These are phyloP conservation scores for Fusarium tjaetaba DNA, from an alignment of 2,329 filamentous ascomycete genomes.

Conservation along the genomic window DNA sequence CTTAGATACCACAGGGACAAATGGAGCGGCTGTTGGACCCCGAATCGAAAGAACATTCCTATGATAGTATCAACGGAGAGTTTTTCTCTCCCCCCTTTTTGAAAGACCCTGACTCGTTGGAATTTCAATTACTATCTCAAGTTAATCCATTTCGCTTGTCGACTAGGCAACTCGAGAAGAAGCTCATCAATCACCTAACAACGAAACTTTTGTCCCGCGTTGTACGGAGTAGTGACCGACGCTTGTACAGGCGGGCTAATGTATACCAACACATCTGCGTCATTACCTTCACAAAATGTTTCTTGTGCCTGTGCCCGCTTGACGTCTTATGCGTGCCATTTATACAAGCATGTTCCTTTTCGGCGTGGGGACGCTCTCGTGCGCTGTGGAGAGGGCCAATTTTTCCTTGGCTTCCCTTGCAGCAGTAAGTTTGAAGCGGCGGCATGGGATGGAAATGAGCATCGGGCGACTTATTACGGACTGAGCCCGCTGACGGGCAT, in stretches of 20 bases:
- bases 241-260: constrained; percentile 1
- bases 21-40: not conserved
- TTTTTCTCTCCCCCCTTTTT: not conserved
- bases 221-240: not conserved
- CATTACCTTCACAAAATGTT: constrained; percentile 31
- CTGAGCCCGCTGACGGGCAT: constrained; percentile 18
- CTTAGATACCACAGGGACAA: not conserved
- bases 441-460: constrained; percentile 40
- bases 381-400: constrained; percentile 24
- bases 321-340: constrained; percentile 26
- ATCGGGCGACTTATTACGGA: constrained; percentile 16
- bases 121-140: not conserved
- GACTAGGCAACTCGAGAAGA: constrained; percentile 29
- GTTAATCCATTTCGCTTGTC: constrained; percentile 2
- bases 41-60: constrained; percentile 16
- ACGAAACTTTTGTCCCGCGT: not conserved
- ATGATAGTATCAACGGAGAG: constrained; percentile 10
- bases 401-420: constrained; percentile 39
- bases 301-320: constrained; percentile 27
- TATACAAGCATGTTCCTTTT: constrained; percentile 19
- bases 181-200: not conserved
- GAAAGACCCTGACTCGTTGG: constrained; percentile 9
- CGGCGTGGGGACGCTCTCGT: constrained; percentile 20
- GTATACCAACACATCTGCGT: constrained; percentile 26
- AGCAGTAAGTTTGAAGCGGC: constrained; percentile 36